Evolutionary conservation across 1,139 yeast genomes (phyloP), one percentile per base, ranked within the genome.

Genomic region (Groenewaldozyma auringiensis): DNA sequence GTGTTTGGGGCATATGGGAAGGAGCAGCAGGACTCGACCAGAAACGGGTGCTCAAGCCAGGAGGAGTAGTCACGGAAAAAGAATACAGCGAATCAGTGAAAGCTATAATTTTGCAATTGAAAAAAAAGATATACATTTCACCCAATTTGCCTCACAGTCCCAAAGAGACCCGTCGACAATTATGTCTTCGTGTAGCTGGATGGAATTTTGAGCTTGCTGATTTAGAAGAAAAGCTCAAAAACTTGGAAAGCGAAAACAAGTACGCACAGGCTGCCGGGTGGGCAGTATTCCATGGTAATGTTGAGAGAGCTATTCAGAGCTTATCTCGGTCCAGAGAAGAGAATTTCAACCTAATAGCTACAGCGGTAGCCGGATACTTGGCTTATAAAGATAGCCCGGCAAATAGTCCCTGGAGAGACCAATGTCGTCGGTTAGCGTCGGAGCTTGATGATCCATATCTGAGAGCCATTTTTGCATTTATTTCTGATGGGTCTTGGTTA

Each of bases 401-500:
- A n/a, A 88, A 87, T 58, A 83, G 86, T 61, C 79, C 89, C 0
- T 92, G 97, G 97, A 81, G 86, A 57, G 95, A 88, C 48, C 95
- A 87, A 60, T 92, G 97, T 60, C 78, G 96, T 41, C 76, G 75
- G 50, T 77, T 92, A 75, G 87, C 96, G 0, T 76, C 86, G 21
- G 96, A 87, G 54, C 69, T 92, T 46, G 94, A 84, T 16, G 83
- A 86, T 58, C 96, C 97, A 0, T 92, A 92, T 60, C 67, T 92
- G 50, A 68, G 96, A 37, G 96, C 95, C 0, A 85, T 89, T 1
- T 92, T 92, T 70, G 96, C 96, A 0, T 92, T 81, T 56, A 83
- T 92, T 47, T 88, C 96, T 0, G 96, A 92, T 59, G 85, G 87
- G 44, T 94, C 89, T 53, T 92, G 97, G 97, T 81, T 92, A 80